phyloP scores from a whole-genome alignment of 179 eudicot species.

The Corrigiola litoralis region DNA sequence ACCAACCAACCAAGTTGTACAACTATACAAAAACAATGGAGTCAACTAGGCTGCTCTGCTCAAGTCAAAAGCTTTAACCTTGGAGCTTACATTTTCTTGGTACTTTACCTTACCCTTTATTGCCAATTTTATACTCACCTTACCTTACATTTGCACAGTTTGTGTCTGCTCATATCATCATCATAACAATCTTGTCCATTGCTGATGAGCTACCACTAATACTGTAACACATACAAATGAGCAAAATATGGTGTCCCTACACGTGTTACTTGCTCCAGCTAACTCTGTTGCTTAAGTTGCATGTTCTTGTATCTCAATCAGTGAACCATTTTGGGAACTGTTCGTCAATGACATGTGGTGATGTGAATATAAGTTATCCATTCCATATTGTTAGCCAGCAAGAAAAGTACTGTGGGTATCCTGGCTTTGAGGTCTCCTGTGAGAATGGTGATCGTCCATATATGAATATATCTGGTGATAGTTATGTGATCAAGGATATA shows the following conservation, averaged over 20 bases:
- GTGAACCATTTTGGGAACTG: constrained; percentile 22
- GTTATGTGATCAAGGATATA: constrained; percentile 6
- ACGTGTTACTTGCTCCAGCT: constrained; percentile 7
- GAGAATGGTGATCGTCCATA: neutral
- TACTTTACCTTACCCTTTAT: neutral
- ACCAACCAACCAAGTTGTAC: constrained; percentile 1
- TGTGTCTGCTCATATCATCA: neutral
- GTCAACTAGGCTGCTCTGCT: neutral
- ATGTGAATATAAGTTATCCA: constrained; percentile 2
- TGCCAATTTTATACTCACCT: neutral
- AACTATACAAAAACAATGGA: neutral
- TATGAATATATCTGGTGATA: constrained; percentile 19
- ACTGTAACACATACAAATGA: neutral
- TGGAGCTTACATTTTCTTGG: neutral
- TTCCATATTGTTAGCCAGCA: constrained; percentile 12
- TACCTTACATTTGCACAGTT: too few relatives aligned
- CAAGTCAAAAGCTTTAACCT: constrained; percentile 2
- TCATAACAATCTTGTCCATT: too few relatives aligned
- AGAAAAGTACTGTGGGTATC: constrained; percentile 22
- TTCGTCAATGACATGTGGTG: neutral
- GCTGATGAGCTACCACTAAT: neutral
- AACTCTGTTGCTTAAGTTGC: constrained; percentile 5
- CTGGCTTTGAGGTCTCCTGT: constrained; percentile 27
- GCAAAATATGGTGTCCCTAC: neutral
- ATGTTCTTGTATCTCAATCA: neutral